Conservation (phyloP, 441 rosid genomes). For the Theobroma grandiflorum region DNA sequence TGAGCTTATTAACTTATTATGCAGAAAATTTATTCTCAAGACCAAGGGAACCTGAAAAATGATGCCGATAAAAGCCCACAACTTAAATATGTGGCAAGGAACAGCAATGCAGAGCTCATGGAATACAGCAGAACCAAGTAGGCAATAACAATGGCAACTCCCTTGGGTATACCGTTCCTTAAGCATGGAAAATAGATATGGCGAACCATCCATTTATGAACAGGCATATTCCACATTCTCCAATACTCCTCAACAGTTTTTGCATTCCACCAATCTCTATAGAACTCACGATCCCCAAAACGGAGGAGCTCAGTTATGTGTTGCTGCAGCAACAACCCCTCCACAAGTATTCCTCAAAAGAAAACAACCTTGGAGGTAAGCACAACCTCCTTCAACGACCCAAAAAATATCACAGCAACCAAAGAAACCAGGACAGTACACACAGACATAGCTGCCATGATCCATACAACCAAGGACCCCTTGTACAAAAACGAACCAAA, state of each 20-base stretch:
- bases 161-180: conserved; percentile 82
- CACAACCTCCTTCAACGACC: no score
- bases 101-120: conserved; percentile 77
- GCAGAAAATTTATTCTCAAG: conserved; percentile 27
- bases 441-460: no score
- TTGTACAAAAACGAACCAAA: no score
- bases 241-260: conserved; percentile 62
- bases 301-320: conserved; percentile 84
- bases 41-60: conserved; percentile 58
- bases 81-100: conserved; percentile 76
- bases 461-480: no score
- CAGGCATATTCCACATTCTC: conserved; percentile 52
- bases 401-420: no score
- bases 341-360: no score
- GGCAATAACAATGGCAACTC: conserved; percentile 22
- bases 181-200: conserved; percentile 95
- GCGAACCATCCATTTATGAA: conserved; percentile 99
- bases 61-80: conserved; percentile 79
- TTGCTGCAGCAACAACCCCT: no score
- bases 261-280: conserved; percentile 99
- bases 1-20: conserved; percentile 28
- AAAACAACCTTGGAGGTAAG: no score
- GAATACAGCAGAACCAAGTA: background rate
- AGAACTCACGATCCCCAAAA: conserved; percentile 99
- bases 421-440: no score